Conservation (phyloP, 495 filamentous ascomycete species). For the Trypethelium eluteriae region DNA sequence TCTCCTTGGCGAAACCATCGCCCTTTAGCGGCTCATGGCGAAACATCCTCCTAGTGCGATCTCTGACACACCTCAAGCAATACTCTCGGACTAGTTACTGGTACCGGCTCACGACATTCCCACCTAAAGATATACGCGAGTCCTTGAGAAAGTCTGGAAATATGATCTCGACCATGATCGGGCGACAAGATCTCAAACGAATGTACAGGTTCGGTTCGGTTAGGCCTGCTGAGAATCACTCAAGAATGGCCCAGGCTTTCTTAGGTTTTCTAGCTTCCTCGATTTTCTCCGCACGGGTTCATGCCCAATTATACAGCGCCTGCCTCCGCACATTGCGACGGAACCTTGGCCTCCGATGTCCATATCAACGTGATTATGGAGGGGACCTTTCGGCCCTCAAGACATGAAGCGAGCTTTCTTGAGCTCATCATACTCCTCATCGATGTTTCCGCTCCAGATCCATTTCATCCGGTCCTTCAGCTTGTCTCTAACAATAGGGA, state of each 20-base stretch:
- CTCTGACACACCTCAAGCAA: not conserved
- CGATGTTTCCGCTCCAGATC: conserved; percentile 35
- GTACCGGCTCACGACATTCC: not conserved
- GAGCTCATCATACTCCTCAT: conserved; percentile 28
- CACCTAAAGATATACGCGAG: not conserved
- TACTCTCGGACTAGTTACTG: not conserved
- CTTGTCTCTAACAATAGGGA: conserved; percentile 28
- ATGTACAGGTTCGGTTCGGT: too few species aligned
- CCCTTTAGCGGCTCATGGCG: conserved; percentile 1
- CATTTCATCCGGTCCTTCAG: conserved; percentile 32
- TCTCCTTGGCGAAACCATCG: not conserved
- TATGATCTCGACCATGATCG: not conserved
- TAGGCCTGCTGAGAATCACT: too few species aligned
- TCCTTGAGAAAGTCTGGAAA: not conserved
- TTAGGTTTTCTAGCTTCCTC: too few species aligned
- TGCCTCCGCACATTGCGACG: too few species aligned
- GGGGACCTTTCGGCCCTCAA: not conserved
- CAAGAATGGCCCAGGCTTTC: too few species aligned
- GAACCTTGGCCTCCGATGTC: too few species aligned
- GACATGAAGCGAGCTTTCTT: not conserved
- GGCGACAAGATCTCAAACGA: not conserved
- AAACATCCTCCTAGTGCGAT: not conserved
- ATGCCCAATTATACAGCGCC: too few species aligned
- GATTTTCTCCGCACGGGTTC: too few species aligned
- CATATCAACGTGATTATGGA: not conserved